phyloP scores from a whole-genome alignment of 1,139 yeast species.

The Pichia sp. region DNA sequence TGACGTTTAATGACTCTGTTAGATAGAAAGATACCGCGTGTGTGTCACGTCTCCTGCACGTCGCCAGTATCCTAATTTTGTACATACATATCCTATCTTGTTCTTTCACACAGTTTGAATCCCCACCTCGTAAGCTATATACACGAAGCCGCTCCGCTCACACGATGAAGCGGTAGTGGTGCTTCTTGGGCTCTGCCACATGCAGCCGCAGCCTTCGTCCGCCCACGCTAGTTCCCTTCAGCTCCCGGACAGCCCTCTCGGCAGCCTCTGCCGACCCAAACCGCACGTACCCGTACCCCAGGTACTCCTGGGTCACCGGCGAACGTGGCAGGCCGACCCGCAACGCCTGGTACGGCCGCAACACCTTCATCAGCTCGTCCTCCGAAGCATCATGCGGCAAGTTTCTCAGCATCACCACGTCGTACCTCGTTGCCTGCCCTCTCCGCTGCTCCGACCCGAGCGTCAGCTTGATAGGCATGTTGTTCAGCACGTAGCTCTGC shows the following conservation, averaged over 20 bases:
- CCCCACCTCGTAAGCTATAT: neutral
- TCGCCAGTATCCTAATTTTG: neutral
- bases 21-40: neutral
- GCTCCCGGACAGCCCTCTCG: constrained; percentile 40
- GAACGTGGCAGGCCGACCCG: constrained; percentile 28
- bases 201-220: constrained; percentile 43
- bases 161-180: constrained; percentile 26
- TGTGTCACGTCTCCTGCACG: neutral
- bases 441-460: constrained; percentile 13
- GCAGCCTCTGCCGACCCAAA: constrained; percentile 45
- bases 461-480: constrained; percentile 24
- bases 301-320: constrained; percentile 25
- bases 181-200: constrained; percentile 42
- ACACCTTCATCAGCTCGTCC: constrained; percentile 23
- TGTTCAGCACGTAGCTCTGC: constrained; percentile 29
- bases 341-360: constrained; percentile 27
- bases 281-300: constrained; percentile 55
- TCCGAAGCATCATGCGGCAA: constrained; percentile 27
- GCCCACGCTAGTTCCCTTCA: constrained; percentile 38
- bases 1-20: constrained; percentile 4
- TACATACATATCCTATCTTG: neutral
- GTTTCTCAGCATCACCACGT: constrained; percentile 26
- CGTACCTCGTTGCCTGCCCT: constrained; percentile 18
- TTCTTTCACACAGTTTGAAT: neutral
- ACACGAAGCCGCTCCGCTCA: constrained; percentile 10